Percentiles rank a stretch among this genome's conserved stretches.
Conservation (phyloP, 1,284 basidiomycete species). For the Boletus sp. region DNA sequence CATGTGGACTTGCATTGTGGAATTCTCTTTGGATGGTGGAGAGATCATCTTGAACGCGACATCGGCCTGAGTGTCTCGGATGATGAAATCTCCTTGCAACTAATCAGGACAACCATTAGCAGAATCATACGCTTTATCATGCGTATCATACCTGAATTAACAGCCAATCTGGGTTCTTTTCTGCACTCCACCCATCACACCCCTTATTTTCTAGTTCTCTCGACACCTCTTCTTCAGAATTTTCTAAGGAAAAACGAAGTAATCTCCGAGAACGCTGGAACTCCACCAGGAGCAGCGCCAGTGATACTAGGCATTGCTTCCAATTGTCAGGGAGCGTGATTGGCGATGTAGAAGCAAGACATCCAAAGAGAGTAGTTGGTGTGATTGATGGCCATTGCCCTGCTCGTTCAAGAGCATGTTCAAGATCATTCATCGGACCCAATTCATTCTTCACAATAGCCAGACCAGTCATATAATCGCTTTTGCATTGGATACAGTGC, state of each 20-base stretch:
- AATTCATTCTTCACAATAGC: not conserved
- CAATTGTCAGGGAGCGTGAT: slow-evolving; percentile 23
- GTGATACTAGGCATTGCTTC: slow-evolving; percentile 28
- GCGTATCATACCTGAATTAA: slow-evolving; percentile 41
- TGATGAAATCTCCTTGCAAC: slow-evolving; percentile 48
- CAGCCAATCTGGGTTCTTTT: slow-evolving; percentile 44
- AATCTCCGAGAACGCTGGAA: not conserved
- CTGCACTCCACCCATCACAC: slow-evolving; percentile 20
- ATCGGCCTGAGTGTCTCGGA: slow-evolving; percentile 43
- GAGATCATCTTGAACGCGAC: slow-evolving; percentile 51
- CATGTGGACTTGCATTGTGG: slow-evolving; percentile 3
- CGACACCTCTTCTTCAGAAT: not conserved
- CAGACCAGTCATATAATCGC: not conserved
- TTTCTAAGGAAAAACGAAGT: not conserved
- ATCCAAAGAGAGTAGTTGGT: not conserved
- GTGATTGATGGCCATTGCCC: not conserved
- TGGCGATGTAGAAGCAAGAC: not conserved
- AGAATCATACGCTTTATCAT: no score
- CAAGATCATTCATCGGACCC: not conserved
- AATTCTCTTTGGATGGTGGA: slow-evolving; percentile 33
- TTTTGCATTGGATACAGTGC: not conserved
- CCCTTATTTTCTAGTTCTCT: slow-evolving; percentile 23
- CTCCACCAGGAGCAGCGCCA: slow-evolving; percentile 35
- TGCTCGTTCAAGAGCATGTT: not conserved
- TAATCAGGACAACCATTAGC: no score